A percentile compares a stretch with the other conserved stretches of the same genome.
Evolutionary conservation across 2,329 filamentous ascomycete genomes (phyloP).

Genomic region (Coccinonectria pachysandricola): DNA sequence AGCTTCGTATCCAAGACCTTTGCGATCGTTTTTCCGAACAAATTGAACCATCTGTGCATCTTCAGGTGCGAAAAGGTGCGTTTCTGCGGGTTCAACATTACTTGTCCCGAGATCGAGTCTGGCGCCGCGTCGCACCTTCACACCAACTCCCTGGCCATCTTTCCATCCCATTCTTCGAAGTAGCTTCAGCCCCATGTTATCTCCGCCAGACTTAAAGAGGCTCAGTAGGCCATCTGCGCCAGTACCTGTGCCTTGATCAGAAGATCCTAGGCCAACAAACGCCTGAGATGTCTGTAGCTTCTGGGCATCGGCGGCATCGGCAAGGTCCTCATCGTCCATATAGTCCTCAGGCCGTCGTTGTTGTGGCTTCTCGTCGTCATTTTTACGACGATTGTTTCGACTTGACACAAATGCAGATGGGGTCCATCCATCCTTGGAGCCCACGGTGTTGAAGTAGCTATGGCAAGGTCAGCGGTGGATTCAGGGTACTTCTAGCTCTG

Average conservation of each 20-base stretch:
- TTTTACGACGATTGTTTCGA: conserved; percentile 64
- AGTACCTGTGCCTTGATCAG: conserved; percentile 42
- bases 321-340: conserved; percentile 95
- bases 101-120: conserved; percentile 43
- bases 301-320: conserved; percentile 70
- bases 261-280: conserved; percentile 68
- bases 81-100: conserved; percentile 30
- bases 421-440: conserved; percentile 96
- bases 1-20: conserved; percentile 58
- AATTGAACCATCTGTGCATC: conserved; percentile 62
- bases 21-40: conserved; percentile 54
- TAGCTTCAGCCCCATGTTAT: conserved; percentile 79
- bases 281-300: conserved; percentile 61
- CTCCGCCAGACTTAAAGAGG: conserved; percentile 60
- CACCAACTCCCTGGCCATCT: conserved; percentile 85
- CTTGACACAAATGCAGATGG: conserved; percentile 89
- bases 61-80: conserved; percentile 76
- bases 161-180: conserved; percentile 93
- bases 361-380: conserved; percentile 44
- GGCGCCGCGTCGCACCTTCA: conserved; percentile 68
- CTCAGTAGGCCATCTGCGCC: conserved; percentile 58
- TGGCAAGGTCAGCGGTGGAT: conserved; percentile 6
- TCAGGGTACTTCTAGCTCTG: neutral
- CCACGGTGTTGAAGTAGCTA: conserved; percentile 95
- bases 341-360: conserved; percentile 75